Conservation (phyloP, 805 yeast genomes). For the Teunomyces funiuensis region DNA sequence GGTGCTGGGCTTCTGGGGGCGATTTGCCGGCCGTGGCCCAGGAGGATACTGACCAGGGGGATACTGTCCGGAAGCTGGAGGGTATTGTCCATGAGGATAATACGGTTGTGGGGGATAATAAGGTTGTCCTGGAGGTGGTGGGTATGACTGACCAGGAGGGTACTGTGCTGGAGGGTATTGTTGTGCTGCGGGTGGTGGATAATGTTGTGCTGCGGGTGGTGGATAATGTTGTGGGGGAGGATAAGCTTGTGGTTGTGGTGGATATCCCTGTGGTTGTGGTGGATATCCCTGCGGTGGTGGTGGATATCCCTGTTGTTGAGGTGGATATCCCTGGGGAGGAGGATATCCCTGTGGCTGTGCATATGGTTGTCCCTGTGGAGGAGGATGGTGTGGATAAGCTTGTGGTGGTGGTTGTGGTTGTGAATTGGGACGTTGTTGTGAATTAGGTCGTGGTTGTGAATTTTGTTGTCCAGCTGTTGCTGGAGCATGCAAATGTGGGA, state of each 20-base stretch:
- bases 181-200: conserved; percentile 17
- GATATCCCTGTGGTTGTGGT: conserved; percentile 5
- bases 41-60: conserved; percentile 18
- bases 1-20: conserved; percentile 24
- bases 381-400: too few relatives aligned
- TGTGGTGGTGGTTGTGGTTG: conserved; percentile 15
- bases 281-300: conserved; percentile 15
- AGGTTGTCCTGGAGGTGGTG: conserved; percentile 5
- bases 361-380: conserved; percentile 8
- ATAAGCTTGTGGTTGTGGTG: conserved; percentile 8
- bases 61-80: conserved; percentile 8
- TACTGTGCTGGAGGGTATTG: conserved; percentile 12
- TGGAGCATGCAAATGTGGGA: conserved; percentile 3
- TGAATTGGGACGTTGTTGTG: too few relatives aligned
- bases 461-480: too few relatives aligned
- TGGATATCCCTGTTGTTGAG: conserved; percentile 8
- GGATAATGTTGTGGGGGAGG: conserved; percentile 14
- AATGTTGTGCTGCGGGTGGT: conserved; percentile 4
- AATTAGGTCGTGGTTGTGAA: too few relatives aligned
- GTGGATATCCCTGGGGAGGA: conserved; percentile 9
- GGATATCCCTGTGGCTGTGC: conserved; percentile 14
- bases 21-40: conserved; percentile 5
- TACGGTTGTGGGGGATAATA: conserved; percentile 18
- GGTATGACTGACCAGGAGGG: neutral
- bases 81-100: conserved; percentile 12